phyloP scores from a whole-genome alignment of 129 eudicot species.

The Ambrosia trifida region DNA sequence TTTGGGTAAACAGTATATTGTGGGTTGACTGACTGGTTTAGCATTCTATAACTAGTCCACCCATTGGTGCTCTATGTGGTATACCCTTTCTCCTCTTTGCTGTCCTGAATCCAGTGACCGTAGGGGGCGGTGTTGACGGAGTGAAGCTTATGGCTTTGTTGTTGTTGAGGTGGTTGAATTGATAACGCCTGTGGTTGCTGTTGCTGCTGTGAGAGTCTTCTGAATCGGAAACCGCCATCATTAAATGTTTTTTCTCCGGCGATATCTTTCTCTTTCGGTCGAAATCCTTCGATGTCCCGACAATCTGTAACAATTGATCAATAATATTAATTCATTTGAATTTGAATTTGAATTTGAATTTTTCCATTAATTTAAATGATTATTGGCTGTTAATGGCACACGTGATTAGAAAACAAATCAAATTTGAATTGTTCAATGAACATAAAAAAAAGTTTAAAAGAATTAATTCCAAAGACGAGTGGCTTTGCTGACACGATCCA shows the following conservation, averaged over 20 bases:
- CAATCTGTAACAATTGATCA: conserved; percentile 47
- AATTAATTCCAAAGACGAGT: too few species aligned
- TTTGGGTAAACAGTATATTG: conserved; percentile 22
- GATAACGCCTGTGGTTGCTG: conserved; percentile 53
- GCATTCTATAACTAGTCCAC: conserved; percentile 63
- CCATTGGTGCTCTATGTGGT: conserved; percentile 93
- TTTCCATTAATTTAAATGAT: background rate
- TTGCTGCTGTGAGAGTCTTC: conserved; percentile 78
- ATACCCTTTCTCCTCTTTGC: conserved; percentile 93
- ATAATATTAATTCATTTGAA: background rate
- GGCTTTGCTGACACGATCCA: too few species aligned
- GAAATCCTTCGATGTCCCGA: conserved; percentile 63
- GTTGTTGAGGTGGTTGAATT: conserved; percentile 21
- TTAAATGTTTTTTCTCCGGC: conserved; percentile 47
- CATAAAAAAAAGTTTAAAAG: too few species aligned
- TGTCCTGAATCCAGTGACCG: conserved; percentile 49
- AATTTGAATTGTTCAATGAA: background rate
- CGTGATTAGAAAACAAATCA: background rate
- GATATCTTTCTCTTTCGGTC: conserved; percentile 38
- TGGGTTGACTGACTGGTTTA: conserved; percentile 32
- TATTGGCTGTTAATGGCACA: background rate
- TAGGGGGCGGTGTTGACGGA: conserved; percentile 92
- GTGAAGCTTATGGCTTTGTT: conserved; percentile 47
- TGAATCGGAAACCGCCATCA: conserved; percentile 47
- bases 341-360: too few species aligned